These are phyloP conservation scores for Dianthus caryophyllus DNA, from an alignment of 148 eudicot species.

Conservation along the genomic window DNA sequence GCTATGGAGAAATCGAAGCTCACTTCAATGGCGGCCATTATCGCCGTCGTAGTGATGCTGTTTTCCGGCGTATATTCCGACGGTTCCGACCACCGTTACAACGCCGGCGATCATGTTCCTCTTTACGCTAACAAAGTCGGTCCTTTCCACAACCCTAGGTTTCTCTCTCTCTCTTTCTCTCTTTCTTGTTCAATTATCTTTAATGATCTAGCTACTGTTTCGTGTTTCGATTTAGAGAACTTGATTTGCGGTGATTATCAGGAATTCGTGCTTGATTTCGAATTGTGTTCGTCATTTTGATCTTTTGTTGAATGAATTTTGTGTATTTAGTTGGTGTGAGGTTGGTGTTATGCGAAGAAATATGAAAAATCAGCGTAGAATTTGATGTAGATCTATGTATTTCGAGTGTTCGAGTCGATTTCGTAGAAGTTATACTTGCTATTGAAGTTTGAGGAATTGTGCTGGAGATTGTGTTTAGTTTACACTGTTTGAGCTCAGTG, in stretches of 20 bases:
- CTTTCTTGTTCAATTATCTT: not conserved
- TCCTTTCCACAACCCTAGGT: conserved; percentile 76
- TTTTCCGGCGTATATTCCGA: conserved; percentile 35
- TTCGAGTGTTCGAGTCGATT: no score
- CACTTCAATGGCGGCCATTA: conserved; percentile 22
- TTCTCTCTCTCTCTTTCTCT: not conserved
- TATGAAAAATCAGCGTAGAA: not conserved
- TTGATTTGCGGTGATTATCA: no score
- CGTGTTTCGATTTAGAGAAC: no score
- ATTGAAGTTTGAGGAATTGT: not conserved
- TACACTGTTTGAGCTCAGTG: not conserved
- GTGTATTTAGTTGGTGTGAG: no score
- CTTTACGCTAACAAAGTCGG: conserved; percentile 70
- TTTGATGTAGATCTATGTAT: not conserved
- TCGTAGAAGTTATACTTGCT: not conserved
- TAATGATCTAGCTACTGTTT: not conserved
- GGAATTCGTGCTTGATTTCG: no score
- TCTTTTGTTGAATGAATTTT: not conserved
- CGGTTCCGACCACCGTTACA: conserved; percentile 63
- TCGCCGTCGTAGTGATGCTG: conserved; percentile 3
- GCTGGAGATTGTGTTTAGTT: no score
- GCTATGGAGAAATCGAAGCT: conserved; percentile 23
- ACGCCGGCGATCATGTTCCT: conserved; percentile 51
- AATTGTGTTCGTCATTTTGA: no score
- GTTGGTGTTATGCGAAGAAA: not conserved